phyloP scores from a whole-genome alignment of 2,329 filamentous ascomycete genomes.

The Fusarium albosuccineum region DNA sequence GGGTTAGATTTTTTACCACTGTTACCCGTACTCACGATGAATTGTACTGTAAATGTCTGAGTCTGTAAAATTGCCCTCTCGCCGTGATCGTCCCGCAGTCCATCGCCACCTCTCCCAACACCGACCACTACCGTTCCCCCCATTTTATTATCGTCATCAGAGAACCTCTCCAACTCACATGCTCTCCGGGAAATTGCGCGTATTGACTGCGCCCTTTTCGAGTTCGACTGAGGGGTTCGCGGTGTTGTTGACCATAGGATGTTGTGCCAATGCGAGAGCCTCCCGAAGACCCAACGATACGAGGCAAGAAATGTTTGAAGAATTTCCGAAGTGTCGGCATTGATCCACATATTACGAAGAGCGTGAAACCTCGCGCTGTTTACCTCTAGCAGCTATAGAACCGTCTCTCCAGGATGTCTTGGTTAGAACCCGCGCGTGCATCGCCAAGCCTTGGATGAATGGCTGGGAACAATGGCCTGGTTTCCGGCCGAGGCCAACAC shows the following conservation, averaged over 20 bases:
- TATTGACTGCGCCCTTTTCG: conserved; percentile 35
- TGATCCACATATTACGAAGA: conserved; percentile 57
- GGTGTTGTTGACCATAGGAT: conserved; percentile 24
- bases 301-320: conserved; percentile 50
- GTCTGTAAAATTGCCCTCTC: conserved; percentile 47
- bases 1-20: no score
- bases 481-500: background rate
- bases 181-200: conserved; percentile 31
- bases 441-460: conserved; percentile 4
- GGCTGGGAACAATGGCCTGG: conserved; percentile 5
- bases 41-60: conserved; percentile 41
- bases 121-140: conserved; percentile 22
- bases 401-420: background rate
- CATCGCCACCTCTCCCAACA: conserved; percentile 9
- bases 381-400: background rate
- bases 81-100: conserved; percentile 38
- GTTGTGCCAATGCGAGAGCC: conserved; percentile 5
- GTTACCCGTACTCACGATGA: background rate
- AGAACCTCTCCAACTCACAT: conserved; percentile 31
- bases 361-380: conserved; percentile 1
- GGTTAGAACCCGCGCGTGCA: background rate
- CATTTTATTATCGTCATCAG: conserved; percentile 11
- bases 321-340: conserved; percentile 55
- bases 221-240: conserved; percentile 21
- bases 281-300: conserved; percentile 36